These are phyloP conservation scores for Fremontodendron californicum DNA, from an alignment of 345 rosid species.

Conservation along the genomic window DNA sequence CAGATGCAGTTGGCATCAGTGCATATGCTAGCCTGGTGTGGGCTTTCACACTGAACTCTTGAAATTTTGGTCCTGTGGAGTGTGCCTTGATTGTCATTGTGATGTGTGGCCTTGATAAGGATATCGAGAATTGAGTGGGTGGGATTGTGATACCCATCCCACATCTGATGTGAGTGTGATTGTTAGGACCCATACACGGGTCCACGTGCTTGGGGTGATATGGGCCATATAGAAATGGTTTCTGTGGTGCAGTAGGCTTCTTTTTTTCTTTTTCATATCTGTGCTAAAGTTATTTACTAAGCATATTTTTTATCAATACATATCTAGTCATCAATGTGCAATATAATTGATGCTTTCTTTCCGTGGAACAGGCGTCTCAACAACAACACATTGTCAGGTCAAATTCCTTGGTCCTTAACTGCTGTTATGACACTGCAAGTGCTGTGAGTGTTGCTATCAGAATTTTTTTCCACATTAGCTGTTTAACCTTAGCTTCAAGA, in stretches of 20 bases:
- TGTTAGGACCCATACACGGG: background rate
- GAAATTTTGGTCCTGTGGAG: background rate
- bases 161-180: background rate
- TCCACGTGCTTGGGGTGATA: background rate
- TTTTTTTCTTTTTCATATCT: slow-evolving; percentile 5
- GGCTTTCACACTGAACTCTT: background rate
- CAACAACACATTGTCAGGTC: slow-evolving; percentile 57
- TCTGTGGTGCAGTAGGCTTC: background rate
- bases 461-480: background rate
- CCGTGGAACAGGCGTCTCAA: slow-evolving; percentile 63
- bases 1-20: background rate
- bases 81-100: background rate
- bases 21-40: background rate
- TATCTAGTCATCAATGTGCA: background rate
- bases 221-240: background rate
- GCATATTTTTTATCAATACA: background rate
- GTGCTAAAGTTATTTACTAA: slow-evolving; percentile 5
- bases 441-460: slow-evolving; percentile 48
- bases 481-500: background rate
- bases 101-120: background rate
- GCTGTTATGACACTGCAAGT: slow-evolving; percentile 49
- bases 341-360: slow-evolving; percentile 11
- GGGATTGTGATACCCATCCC: background rate
- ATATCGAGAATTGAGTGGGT: background rate
- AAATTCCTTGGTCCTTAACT: slow-evolving; percentile 58